A percentile compares a stretch with the other conserved stretches of the same genome.
Conservation (phyloP, 768 basidiomycete genomes). For the Boletus edulis region DNA sequence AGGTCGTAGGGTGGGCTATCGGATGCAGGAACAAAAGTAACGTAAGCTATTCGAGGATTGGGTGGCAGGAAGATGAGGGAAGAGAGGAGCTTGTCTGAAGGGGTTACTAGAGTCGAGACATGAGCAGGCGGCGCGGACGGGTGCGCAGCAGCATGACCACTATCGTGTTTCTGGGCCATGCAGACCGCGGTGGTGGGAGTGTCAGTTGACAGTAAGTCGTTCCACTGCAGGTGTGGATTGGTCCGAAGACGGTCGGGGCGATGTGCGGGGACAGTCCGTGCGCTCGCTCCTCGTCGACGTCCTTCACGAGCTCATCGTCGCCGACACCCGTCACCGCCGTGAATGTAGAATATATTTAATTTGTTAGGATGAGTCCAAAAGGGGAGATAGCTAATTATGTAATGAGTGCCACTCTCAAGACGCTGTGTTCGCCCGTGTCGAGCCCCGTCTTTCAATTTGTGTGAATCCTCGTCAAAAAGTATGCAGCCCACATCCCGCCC, state of each 20-base stretch:
- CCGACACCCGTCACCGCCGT: constrained; percentile 16
- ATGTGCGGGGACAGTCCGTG: constrained; percentile 3
- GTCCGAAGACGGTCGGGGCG: background rate
- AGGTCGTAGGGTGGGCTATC: constrained; percentile 34
- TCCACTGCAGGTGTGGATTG: background rate
- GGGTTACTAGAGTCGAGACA: constrained; percentile 31
- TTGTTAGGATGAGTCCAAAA: constrained; percentile 6
- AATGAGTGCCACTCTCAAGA: constrained; percentile 16
- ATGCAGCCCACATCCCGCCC: constrained; percentile 60
- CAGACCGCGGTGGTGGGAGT: constrained; percentile 8
- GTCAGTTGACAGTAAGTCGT: background rate
- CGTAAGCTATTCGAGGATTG: constrained; percentile 43
- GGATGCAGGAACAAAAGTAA: constrained; percentile 39
- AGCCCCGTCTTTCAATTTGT: constrained; percentile 9
- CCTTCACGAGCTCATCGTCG: constrained; percentile 27
- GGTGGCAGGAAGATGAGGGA: constrained; percentile 46
- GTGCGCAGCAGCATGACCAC: constrained; percentile 13
- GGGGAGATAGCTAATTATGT: constrained; percentile 27
- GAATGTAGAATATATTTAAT: constrained; percentile 4
- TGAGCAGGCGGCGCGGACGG: constrained; percentile 4
- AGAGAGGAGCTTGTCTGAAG: constrained; percentile 42
- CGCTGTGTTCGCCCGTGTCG: constrained; percentile 1
- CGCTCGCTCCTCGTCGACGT: constrained; percentile 6
- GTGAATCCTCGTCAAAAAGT: constrained; percentile 27
- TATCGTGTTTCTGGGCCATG: constrained; percentile 31